Evolutionary conservation across 1,284 basidiomycete species (phyloP), one percentile per base, ranked within the genome.

Genomic region (Ceratobasidium sp.): DNA sequence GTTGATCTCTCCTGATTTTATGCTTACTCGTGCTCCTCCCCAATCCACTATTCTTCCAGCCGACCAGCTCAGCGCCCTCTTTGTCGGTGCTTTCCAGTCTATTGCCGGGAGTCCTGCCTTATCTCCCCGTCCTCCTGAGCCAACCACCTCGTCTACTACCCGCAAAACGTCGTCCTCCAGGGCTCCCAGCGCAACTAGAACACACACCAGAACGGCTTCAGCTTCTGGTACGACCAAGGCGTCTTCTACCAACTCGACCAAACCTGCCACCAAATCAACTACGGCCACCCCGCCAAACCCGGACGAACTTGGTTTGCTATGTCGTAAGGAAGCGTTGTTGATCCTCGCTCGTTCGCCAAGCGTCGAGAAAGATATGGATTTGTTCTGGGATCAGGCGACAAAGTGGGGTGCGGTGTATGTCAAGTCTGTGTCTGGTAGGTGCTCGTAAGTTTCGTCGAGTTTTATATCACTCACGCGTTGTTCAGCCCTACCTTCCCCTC

Each of bases 351-450:
- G 49, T 51, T 54, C 57, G 59, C 77, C 68, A n/a, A 61, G 62
- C 51, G n/a, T 54, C 40, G 69, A 73, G 43, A 44, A 51, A 22
- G 77, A 78, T 49, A 37, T 52, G 11, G 40, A 56, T 51, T 70
- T 75, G 11, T 78, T 78, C 22, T 78, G 77, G 77, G 69, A 78
- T 19, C 77, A 78, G 51, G 65, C 77, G 11, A 70, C 62, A 4
- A 78, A 78, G 43, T 78, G 77, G 61, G 77, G 66, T 1, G 67
- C 57, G 22, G 54, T 70, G 13, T 78, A 70, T 59, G 74, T 76
- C 5, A 78, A 76, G 43, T 66, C 34, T 4, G 49, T 51, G 37
- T 64, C 61, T 49, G 54, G 62, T 62, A 46, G 57, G 69, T 59
- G 8, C 15, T n/a, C 19, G n/a, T 7, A 56, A 19, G 11, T 11